Base-by-base conservation (phyloP, 202 grass and related monocot species). In the Panicum hallii region DNA sequence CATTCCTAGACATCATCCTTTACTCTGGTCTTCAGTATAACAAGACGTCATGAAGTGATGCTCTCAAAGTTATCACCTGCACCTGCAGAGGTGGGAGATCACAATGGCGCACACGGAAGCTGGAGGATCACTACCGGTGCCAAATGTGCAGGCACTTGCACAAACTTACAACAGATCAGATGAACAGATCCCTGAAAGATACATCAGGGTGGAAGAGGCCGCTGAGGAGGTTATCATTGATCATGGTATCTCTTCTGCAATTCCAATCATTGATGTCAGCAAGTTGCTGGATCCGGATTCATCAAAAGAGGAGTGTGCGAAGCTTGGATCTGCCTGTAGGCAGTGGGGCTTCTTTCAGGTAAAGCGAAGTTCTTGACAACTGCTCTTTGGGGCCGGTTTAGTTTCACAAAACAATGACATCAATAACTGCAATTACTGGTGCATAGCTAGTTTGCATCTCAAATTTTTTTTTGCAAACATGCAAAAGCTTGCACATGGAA, bases 271-370 rank as follows among this genome's bases (percentile, higher is more conserved):
- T n/a, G 87, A 92, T 80, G 70, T 92, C 36, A 47, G 8, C 1
- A 90, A 52, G 57, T 72, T 92, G 84, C 72, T 87, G 6, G 48
- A 87, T 26, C 90, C 70, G 3, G 30, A 46, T 9, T 87, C 57
- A 34, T 89, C 90, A 1, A 6, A 46, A 49, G 64, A 86, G 64
- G 90, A 91, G 80, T 77, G 23, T 2, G 55, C 14, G 17, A 92
- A 86, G 61, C 87, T 92, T 26, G 74, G 65, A 74, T 84, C 76
- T 40, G 81, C 84, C 41, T 87, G 90, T 19, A 42, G 72, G 54
- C 19, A 84, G 3, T 90, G 87, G 84, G 80, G 84, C 2, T 81
- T 81, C 76, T 89, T 89, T 64, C 87, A 89, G 82, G 81, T 88
- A 54, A 50, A 11, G 0, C 10, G 11, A 50, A 40, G 28, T 36